Evolutionary conservation across 768 basidiomycete genomes (phyloP).

Genomic region (Panellus pusillus): DNA sequence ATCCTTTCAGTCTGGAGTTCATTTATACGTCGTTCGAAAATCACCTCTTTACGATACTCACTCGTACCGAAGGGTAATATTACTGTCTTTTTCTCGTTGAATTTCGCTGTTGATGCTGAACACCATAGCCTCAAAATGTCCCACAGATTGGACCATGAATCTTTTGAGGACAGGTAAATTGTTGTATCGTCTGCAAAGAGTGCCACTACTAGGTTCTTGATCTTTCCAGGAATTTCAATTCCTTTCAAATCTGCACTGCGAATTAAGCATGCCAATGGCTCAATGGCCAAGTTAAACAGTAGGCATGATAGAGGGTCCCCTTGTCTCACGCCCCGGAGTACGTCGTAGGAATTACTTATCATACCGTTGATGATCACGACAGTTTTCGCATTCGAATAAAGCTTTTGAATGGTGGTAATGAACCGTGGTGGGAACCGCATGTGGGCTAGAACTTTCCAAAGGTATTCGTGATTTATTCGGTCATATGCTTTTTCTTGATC

Average conservation of each 20-base stretch:
- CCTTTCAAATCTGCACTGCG: conserved; percentile 31
- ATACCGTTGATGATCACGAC: conserved; percentile 14
- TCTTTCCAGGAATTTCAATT: conserved; percentile 17
- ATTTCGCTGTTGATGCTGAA: conserved; percentile 37
- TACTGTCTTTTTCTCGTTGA: conserved; percentile 37
- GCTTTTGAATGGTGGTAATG: conserved; percentile 11
- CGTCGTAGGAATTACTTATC: conserved; percentile 10
- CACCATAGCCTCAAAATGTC: conserved; percentile 39
- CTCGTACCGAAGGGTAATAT: not conserved
- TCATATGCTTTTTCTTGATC: conserved; percentile 22
- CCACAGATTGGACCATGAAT: conserved; percentile 26
- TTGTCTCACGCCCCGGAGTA: conserved; percentile 24
- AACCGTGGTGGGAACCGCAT: conserved; percentile 6
- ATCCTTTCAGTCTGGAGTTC: not conserved
- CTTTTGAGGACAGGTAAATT: conserved; percentile 30
- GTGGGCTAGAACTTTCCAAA: not conserved
- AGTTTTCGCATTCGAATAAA: conserved; percentile 17
- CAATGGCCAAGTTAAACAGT: conserved; percentile 40
- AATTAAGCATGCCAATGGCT: conserved; percentile 34
- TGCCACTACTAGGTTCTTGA: conserved; percentile 26
- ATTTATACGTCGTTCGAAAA: not conserved
- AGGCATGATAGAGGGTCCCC: conserved; percentile 40
- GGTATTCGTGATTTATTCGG: conserved; percentile 18
- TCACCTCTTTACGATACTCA: not conserved
- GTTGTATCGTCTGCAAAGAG: conserved; percentile 46